phyloP scores from a whole-genome alignment of 306 rosid genomes.

The Vigna reflexopilosa region DNA sequence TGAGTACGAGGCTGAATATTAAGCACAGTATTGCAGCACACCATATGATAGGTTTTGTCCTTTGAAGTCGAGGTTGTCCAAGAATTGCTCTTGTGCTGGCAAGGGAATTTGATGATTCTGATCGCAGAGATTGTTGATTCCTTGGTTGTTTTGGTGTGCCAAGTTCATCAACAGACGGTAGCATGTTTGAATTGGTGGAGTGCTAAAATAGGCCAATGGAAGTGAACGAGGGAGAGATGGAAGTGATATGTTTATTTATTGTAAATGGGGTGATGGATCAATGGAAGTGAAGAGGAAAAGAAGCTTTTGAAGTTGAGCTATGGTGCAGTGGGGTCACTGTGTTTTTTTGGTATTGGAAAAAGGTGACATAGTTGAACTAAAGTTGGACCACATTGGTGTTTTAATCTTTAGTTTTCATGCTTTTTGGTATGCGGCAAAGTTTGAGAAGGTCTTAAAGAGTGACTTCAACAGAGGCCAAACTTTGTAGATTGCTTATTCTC shows the following conservation, averaged over 20 bases:
- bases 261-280: slow-evolving; percentile 39
- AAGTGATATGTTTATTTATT: slow-evolving; percentile 40
- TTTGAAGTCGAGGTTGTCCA: slow-evolving; percentile 50
- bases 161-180: slow-evolving; percentile 54
- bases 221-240: slow-evolving; percentile 33
- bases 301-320: slow-evolving; percentile 62
- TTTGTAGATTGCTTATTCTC: slow-evolving; percentile 42
- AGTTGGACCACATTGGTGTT: slow-evolving; percentile 50
- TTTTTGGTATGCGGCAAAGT: slow-evolving; percentile 51
- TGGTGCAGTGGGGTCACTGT: slow-evolving; percentile 58
- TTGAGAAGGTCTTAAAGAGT: slow-evolving; percentile 42
- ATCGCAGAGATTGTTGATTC: slow-evolving; percentile 38
- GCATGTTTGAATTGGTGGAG: slow-evolving; percentile 48
- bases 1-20: slow-evolving; percentile 75
- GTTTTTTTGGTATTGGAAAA: slow-evolving; percentile 54
- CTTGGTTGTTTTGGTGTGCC: slow-evolving; percentile 46
- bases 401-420: slow-evolving; percentile 57
- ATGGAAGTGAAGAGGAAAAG: slow-evolving; percentile 52
- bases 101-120: slow-evolving; percentile 28
- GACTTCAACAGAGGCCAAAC: slow-evolving; percentile 30
- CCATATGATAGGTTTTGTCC: slow-evolving; percentile 84
- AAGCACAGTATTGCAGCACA: slow-evolving; percentile 72
- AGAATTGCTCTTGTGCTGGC: slow-evolving; percentile 47
- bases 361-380: slow-evolving; percentile 50
- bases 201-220: slow-evolving; percentile 27